phyloP scores from a whole-genome alignment of 768 basidiomycete species.

The Boletus sp. region DNA sequence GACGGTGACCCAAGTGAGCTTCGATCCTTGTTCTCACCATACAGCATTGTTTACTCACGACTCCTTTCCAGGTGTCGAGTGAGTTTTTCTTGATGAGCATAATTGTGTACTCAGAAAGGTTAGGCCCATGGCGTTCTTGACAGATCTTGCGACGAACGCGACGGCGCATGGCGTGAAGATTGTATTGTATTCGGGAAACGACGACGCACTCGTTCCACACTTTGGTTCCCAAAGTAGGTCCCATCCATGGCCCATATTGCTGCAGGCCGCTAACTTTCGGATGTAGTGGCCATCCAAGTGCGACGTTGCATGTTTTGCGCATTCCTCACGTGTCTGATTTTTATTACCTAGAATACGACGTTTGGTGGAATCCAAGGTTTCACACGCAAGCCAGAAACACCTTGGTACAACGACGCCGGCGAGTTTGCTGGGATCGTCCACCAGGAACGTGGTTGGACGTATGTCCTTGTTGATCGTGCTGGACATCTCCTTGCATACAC shows the following conservation, averaged over 20 bases:
- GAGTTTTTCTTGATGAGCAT: constrained; percentile 9
- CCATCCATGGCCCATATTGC: neutral
- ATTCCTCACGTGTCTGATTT: neutral
- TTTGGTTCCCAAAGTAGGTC: constrained; percentile 57
- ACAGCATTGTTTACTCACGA: neutral
- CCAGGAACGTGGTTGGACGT: constrained; percentile 66
- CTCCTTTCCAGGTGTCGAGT: constrained; percentile 33
- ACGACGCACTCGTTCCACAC: constrained; percentile 63
- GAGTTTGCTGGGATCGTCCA: constrained; percentile 65
- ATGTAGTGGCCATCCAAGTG: constrained; percentile 56
- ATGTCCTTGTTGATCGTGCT: constrained; percentile 37
- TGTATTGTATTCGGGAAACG: constrained; percentile 67
- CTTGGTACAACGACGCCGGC: constrained; percentile 58
- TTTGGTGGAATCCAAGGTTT: constrained; percentile 79
- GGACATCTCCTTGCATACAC: constrained; percentile 38
- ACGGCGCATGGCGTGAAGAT: constrained; percentile 46
- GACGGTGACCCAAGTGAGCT: constrained; percentile 34
- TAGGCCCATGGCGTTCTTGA: constrained; percentile 34
- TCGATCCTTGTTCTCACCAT: neutral
- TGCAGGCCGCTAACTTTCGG: constrained; percentile 6
- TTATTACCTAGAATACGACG: constrained; percentile 60
- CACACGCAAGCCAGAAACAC: constrained; percentile 61
- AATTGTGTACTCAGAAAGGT: neutral
- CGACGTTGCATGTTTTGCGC: neutral
- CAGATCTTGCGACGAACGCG: constrained; percentile 63